These are phyloP conservation scores for Isabelozyma pseudorhagii DNA, from an alignment of 805 yeast genomes.

Conservation along the genomic window DNA sequence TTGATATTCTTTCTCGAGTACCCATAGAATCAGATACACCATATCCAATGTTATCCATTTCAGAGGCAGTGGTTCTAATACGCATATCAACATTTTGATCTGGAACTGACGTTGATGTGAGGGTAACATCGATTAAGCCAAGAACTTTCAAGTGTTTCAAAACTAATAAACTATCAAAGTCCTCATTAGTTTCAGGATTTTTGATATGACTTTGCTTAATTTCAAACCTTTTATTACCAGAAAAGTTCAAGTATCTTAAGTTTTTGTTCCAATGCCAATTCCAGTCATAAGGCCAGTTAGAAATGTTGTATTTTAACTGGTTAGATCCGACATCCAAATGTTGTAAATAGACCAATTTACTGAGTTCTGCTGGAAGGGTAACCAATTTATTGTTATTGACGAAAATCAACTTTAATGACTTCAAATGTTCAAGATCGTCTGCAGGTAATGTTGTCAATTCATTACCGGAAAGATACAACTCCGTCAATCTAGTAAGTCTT, in stretches of 20 bases:
- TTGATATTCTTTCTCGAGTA: slow-evolving; percentile 56
- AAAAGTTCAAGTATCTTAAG: slow-evolving; percentile 77
- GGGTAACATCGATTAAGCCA: slow-evolving; percentile 93
- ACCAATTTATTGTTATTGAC: slow-evolving; percentile 83
- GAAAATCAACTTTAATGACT: slow-evolving; percentile 56
- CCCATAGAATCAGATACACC: slow-evolving; percentile 93
- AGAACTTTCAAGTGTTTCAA: slow-evolving; percentile 67
- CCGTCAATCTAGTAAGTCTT: slow-evolving; percentile 54
- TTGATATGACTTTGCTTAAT: slow-evolving; percentile 63
- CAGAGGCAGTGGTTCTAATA: slow-evolving; percentile 86
- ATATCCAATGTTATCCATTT: slow-evolving; percentile 68
- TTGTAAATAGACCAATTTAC: slow-evolving; percentile 59
- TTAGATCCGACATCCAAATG: slow-evolving; percentile 90
- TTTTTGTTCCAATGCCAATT: slow-evolving; percentile 87
- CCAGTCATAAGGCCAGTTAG: slow-evolving; percentile 96
- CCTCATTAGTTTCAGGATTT: slow-evolving; percentile 56
- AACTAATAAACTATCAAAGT: slow-evolving; percentile 62
- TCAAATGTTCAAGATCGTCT: slow-evolving; percentile 72
- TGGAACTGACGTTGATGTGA: slow-evolving; percentile 84
- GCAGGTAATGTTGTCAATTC: slow-evolving; percentile 74
- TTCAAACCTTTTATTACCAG: slow-evolving; percentile 90
- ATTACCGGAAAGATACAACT: slow-evolving; percentile 81
- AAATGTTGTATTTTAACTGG: slow-evolving; percentile 83
- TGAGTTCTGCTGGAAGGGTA: slow-evolving; percentile 84
- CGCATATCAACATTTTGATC: slow-evolving; percentile 82